These are phyloP conservation scores for Starmera amethionina DNA, from an alignment of 805 yeast species.

Conservation along the genomic window DNA sequence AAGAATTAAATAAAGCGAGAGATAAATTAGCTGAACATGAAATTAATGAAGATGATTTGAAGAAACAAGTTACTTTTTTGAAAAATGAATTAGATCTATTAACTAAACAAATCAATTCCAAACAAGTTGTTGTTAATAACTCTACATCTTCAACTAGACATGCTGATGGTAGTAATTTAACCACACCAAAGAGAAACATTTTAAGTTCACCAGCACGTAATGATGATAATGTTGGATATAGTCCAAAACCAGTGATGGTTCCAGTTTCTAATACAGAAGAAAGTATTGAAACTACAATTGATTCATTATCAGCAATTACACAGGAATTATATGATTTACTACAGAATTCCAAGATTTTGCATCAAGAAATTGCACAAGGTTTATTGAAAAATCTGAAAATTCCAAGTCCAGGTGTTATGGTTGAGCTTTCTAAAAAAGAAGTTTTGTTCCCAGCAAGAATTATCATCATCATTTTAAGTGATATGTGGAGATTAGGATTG, in stretches of 20 bases:
- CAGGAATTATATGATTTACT: slow-evolving; percentile 64
- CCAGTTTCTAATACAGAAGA: slow-evolving; percentile 44
- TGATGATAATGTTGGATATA: slow-evolving; percentile 14
- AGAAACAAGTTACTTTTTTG: slow-evolving; percentile 37
- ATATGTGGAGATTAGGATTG: slow-evolving; percentile 96
- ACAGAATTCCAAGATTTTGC: slow-evolving; percentile 62
- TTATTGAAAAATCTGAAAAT: slow-evolving; percentile 75
- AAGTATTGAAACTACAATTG: slow-evolving; percentile 30
- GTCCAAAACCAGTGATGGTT: slow-evolving; percentile 51
- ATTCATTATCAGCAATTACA: slow-evolving; percentile 58
- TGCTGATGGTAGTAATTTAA: neutral
- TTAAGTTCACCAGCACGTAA: slow-evolving; percentile 26
- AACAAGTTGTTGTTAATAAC: slow-evolving; percentile 7
- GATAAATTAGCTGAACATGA: slow-evolving; percentile 47
- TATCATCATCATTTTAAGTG: slow-evolving; percentile 82
- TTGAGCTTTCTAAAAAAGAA: slow-evolving; percentile 77
- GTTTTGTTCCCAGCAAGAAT: slow-evolving; percentile 94
- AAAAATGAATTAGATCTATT: slow-evolving; percentile 22
- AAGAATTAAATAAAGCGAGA: slow-evolving; percentile 52
- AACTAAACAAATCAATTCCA: slow-evolving; percentile 22
- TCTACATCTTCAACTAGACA: too few relatives aligned
- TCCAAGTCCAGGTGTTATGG: slow-evolving; percentile 79
- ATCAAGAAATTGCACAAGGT: slow-evolving; percentile 79
- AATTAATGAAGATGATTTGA: slow-evolving; percentile 52
- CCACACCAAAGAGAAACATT: slow-evolving; percentile 25